phyloP scores from a whole-genome alignment of 2,329 filamentous ascomycete species.

The Fusarium mangiferae region DNA sequence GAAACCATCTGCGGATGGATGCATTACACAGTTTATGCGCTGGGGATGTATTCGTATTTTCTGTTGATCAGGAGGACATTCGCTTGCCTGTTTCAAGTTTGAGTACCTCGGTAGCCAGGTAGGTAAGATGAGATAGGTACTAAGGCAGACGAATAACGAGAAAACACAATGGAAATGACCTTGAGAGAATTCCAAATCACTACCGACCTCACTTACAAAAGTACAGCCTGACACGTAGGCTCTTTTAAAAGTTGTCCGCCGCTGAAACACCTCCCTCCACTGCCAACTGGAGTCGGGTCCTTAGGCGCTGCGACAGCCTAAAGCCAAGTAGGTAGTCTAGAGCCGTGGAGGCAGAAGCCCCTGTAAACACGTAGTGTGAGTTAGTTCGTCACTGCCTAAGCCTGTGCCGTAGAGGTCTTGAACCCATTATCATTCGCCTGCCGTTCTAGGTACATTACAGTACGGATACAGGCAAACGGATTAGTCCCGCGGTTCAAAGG shows the following conservation, averaged over 20 bases:
- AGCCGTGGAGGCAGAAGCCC: constrained; percentile 12
- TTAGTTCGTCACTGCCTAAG: neutral
- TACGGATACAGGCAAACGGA: neutral
- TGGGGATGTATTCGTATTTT: neutral
- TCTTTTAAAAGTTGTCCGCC: neutral
- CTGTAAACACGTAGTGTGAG: constrained; percentile 13
- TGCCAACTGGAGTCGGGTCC: neutral
- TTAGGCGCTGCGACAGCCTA: constrained; percentile 21
- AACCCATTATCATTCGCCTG: constrained; percentile 5
- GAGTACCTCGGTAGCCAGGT: no score
- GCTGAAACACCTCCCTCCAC: constrained; percentile 10
- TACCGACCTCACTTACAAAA: neutral
- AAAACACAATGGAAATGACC: neutral
- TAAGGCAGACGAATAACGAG: neutral
- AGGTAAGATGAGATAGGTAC: neutral
- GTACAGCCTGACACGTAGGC: constrained; percentile 21
- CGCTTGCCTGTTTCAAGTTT: neutral
- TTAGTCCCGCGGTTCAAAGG: constrained; percentile 21
- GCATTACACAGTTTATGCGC: neutral
- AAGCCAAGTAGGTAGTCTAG: neutral
- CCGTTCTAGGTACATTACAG: neutral
- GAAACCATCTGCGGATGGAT: constrained; percentile 5
- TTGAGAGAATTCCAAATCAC: neutral
- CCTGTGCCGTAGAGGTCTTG: constrained; percentile 5
- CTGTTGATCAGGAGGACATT: neutral